phyloP scores from a whole-genome alignment of 495 filamentous ascomycete genomes.

The Astrocystis sublimbata region DNA sequence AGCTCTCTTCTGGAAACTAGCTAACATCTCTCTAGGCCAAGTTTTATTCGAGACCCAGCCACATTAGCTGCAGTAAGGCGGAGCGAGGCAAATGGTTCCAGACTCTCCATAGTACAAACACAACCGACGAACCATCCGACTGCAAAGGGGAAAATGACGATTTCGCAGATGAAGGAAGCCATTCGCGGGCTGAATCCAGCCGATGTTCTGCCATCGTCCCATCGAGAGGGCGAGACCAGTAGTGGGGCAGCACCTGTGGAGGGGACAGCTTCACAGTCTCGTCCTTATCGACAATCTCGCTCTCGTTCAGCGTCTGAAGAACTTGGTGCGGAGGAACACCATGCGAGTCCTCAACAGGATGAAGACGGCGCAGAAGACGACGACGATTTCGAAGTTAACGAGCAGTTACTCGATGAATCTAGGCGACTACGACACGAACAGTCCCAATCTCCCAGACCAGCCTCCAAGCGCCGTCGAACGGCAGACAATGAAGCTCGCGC shows the following conservation, averaged over 20 bases:
- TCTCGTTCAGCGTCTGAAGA: slow-evolving; percentile 2
- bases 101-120: neutral
- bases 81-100: slow-evolving; percentile 16
- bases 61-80: slow-evolving; percentile 28
- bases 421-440: slow-evolving; percentile 9
- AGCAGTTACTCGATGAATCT: slow-evolving; percentile 22
- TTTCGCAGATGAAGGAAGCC: slow-evolving; percentile 20
- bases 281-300: neutral
- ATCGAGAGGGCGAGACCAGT: neutral
- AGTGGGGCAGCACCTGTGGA: neutral
- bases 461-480: neutral
- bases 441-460: slow-evolving; percentile 4
- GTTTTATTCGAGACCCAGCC: slow-evolving; percentile 24
- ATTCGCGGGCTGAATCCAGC: slow-evolving; percentile 25
- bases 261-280: neutral
- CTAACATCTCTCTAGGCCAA: slow-evolving; percentile 26
- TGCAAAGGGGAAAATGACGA: slow-evolving; percentile 10
- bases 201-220: slow-evolving; percentile 13
- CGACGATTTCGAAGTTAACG: slow-evolving; percentile 34
- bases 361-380: slow-evolving; percentile 12
- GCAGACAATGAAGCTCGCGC: neutral
- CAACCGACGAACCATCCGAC: slow-evolving; percentile 10
- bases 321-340: slow-evolving; percentile 15
- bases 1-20: neutral
- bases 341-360: neutral